Evolutionary conservation across 192 early-diverging fungal species (phyloP).

Genomic region (Backusella luteola): DNA sequence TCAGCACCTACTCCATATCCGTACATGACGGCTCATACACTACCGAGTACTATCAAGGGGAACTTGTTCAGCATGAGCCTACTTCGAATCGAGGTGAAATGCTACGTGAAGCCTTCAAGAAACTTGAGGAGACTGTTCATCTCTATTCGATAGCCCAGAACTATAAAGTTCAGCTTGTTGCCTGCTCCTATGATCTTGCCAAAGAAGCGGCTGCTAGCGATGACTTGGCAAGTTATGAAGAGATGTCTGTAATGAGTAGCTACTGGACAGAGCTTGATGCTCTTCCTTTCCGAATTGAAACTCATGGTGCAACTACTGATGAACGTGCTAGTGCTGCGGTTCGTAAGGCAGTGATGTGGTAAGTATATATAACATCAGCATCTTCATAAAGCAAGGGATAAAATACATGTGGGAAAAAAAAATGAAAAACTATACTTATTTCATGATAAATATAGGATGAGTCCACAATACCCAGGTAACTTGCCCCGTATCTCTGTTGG

Average conservation of each 20-base stretch:
- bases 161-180: slow-evolving; percentile 68
- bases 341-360: slow-evolving; percentile 69
- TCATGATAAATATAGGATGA: slow-evolving; percentile 41
- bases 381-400: background rate
- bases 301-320: slow-evolving; percentile 58
- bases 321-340: slow-evolving; percentile 72
- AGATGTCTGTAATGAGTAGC: slow-evolving; percentile 43
- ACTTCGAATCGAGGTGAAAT: background rate
- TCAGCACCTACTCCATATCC: slow-evolving; percentile 58
- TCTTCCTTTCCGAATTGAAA: slow-evolving; percentile 67
- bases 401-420: background rate
- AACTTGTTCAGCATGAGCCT: slow-evolving; percentile 20
- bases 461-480: slow-evolving; percentile 68
- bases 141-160: slow-evolving; percentile 56
- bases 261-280: slow-evolving; percentile 79
- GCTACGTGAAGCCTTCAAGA: slow-evolving; percentile 44
- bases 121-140: slow-evolving; percentile 51
- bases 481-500: slow-evolving; percentile 71
- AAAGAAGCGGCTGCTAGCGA: slow-evolving; percentile 26
- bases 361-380: background rate
- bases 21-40: slow-evolving; percentile 71
- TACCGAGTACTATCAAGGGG: slow-evolving; percentile 56
- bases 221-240: slow-evolving; percentile 41
- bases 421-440: background rate
- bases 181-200: slow-evolving; percentile 52